Percentiles rank a stretch among this genome's conserved stretches.
Evolutionary conservation across 495 filamentous ascomycete species (phyloP).

Genomic region (Aspergillus ostianus): DNA sequence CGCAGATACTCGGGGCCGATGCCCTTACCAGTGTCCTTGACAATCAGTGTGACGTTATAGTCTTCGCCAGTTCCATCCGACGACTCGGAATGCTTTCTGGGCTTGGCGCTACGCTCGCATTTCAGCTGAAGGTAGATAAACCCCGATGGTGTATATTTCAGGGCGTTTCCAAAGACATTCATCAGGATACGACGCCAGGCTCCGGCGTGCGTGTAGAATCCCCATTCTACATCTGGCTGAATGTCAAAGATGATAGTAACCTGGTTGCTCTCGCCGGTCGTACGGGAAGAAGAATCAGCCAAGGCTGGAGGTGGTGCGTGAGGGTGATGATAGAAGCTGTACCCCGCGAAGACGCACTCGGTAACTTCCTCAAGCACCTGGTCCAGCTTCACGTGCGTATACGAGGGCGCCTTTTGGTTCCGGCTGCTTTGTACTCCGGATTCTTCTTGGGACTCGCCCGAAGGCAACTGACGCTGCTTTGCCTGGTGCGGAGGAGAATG

Average conservation of each 20-base stretch:
- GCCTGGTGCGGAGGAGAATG: background rate
- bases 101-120: background rate
- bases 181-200: conserved; percentile 54
- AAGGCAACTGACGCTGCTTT: background rate
- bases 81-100: background rate
- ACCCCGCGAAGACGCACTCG: conserved; percentile 57
- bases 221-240: conserved; percentile 46
- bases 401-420: conserved; percentile 8
- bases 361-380: conserved; percentile 57
- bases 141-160: conserved; percentile 44
- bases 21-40: conserved; percentile 67
- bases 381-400: conserved; percentile 38
- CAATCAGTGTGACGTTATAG: conserved; percentile 30
- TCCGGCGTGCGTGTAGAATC: conserved; percentile 59
- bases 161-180: conserved; percentile 46
- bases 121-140: conserved; percentile 34
- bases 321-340: conserved; percentile 31
- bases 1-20: conserved; percentile 56
- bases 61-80: conserved; percentile 1
- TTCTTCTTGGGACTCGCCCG: background rate
- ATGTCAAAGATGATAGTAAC: conserved; percentile 59
- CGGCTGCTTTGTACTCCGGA: background rate
- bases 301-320: conserved; percentile 18
- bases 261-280: conserved; percentile 10
- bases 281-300: conserved; percentile 15